Evolutionary conservation across 2,329 filamentous ascomycete genomes (phyloP), one percentile per base, ranked within the genome.

Genomic region (Penicillium sp.): DNA sequence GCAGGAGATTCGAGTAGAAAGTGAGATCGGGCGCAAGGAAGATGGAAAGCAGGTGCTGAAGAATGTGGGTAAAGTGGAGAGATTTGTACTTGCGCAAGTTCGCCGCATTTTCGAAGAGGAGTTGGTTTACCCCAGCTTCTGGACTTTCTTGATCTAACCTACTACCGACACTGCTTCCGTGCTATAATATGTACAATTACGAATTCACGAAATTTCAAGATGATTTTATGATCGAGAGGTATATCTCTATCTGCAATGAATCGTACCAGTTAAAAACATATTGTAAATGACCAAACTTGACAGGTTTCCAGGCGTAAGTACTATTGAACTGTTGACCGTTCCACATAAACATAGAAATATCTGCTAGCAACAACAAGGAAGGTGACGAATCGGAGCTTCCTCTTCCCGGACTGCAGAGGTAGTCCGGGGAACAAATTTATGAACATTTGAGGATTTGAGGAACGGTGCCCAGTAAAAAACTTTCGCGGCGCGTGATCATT

Each of bases 21-120:
- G 93, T 73, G 95, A 99, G 77, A 99, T 99, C 73, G 95, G 95
- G 7, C 89, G 95, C 73, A 87, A 92, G 64, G 92, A 96, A 68
- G 88, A 90, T 58, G 91, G 91, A 26, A 96, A 95, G 78, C 93
- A 97, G 78, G 95, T 93, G 47, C 79, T 99, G 58, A 98, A 97
- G 82, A 99, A 99, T 73, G 93, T 99, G 49, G 93, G 95, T 57
- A 99, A 99, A 81, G 95, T 99, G 56, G 95, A 99, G 79, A 90
- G 91, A 68, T 99, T 99, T 74, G 91, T 99, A 55, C 82, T 99
- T 58, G 93, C 98, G 74, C 93, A 98, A 76, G 95, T 99, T 60
- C 87, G 93, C 71, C 86, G 92, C 70, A 98, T 99, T 67, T 98
- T 99, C 70, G 95, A 99, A 76, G 95, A 98, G 72, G 95, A 99